Evolutionary conservation across 2,329 filamentous ascomycete genomes (phyloP).

Genomic region (Coleophoma crateriformis): DNA sequence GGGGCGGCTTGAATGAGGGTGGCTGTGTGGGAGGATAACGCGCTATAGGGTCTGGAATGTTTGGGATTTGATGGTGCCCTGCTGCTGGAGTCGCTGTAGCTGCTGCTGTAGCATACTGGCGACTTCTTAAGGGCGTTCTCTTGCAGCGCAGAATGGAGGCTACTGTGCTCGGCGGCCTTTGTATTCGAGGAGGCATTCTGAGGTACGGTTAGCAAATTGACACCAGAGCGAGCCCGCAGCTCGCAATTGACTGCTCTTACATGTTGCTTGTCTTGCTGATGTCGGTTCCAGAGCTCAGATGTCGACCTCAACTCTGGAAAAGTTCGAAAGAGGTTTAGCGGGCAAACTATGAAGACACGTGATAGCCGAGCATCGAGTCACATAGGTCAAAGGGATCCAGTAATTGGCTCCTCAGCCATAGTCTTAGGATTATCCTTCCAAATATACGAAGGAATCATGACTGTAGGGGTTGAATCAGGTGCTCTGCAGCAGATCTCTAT

Average conservation of each 20-base stretch:
- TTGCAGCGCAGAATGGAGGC: constrained; percentile 26
- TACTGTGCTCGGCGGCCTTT: constrained; percentile 23
- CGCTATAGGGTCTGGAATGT: constrained; percentile 25
- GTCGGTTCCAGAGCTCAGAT: background rate
- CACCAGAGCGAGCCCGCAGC: background rate
- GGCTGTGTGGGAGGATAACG: constrained; percentile 66
- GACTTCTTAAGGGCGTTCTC: constrained; percentile 26
- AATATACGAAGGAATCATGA: constrained; percentile 11
- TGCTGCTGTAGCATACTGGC: constrained; percentile 43
- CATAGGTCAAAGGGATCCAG: background rate
- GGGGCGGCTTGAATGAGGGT: constrained; percentile 78
- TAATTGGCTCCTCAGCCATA: background rate
- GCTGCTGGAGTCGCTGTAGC: constrained; percentile 40
- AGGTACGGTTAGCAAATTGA: constrained; percentile 1
- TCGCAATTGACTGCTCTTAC: constrained; percentile 6
- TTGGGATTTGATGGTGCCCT: constrained; percentile 41
- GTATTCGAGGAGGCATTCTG: constrained; percentile 46
- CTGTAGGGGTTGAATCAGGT: constrained; percentile 12
- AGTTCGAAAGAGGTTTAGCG: constrained; percentile 17
- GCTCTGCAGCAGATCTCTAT: constrained; percentile 36
- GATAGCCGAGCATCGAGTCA: background rate
- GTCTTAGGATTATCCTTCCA: background rate
- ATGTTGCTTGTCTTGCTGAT: constrained; percentile 3
- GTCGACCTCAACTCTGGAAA: constrained; percentile 6
- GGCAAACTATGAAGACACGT: background rate